phyloP scores from a whole-genome alignment of 2,329 filamentous ascomycete species.

The Penicillium sp. region DNA sequence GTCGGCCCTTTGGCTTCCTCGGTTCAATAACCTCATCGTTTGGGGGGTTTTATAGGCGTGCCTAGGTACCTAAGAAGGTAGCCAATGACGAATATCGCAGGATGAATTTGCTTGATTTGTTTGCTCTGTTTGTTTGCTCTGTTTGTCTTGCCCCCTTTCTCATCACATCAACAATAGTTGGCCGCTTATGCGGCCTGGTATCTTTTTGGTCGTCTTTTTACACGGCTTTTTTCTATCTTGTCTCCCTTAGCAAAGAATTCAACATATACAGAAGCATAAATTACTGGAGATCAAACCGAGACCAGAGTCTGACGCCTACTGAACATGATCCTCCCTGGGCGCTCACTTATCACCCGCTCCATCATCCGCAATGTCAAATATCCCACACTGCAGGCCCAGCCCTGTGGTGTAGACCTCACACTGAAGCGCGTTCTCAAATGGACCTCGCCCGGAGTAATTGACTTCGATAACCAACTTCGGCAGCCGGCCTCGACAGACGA shows the following conservation, averaged over 20 bases:
- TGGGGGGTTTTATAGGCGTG: neutral
- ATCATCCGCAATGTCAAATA: constrained; percentile 23
- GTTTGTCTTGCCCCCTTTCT: neutral
- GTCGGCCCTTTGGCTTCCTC: neutral
- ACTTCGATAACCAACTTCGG: constrained; percentile 34
- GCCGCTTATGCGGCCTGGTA: too few relatives aligned
- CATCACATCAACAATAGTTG: neutral
- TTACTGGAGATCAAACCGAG: neutral
- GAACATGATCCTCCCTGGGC: constrained; percentile 21
- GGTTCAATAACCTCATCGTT: neutral
- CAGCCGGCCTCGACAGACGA: constrained; percentile 22
- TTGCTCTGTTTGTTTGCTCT: neutral
- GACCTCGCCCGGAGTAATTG: constrained; percentile 31
- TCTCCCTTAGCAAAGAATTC: neutral
- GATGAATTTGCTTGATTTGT: too few relatives aligned
- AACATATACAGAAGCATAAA: neutral
- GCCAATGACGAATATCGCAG: too few relatives aligned
- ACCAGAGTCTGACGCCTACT: neutral
- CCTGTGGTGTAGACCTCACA: constrained; percentile 36
- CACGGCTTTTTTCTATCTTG: too few relatives aligned
- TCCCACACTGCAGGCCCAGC: constrained; percentile 28
- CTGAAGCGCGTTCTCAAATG: constrained; percentile 27
- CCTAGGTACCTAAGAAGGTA: neutral
- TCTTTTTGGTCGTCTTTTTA: too few relatives aligned
- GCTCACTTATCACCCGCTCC: constrained; percentile 18